A percentile compares a stretch with the other conserved stretches of the same genome.
phyloP scores from a whole-genome alignment of 306 rosid genomes.

The Ormosia semicastrata region DNA sequence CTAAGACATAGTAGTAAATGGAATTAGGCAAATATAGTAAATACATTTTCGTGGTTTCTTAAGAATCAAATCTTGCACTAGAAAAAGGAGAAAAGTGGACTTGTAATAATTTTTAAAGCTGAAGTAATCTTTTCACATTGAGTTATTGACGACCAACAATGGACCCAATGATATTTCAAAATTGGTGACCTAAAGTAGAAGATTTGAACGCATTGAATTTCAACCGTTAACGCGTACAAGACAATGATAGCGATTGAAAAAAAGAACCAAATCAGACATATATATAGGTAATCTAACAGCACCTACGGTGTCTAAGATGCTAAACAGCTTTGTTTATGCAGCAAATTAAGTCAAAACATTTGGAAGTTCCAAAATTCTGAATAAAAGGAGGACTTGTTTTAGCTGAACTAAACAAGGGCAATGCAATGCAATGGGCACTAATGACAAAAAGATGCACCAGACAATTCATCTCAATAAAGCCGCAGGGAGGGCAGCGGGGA shows the following conservation, averaged over 20 bases:
- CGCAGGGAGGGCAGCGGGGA: no score
- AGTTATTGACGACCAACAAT: not conserved
- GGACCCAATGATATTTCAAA: not conserved
- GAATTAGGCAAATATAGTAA: no score
- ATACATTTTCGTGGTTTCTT: not conserved
- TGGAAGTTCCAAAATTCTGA: constrained; percentile 17
- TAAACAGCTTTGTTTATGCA: constrained; percentile 15
- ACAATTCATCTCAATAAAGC: constrained; percentile 10
- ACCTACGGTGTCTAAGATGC: constrained; percentile 22
- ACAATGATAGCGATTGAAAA: not conserved
- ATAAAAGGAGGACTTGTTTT: not conserved
- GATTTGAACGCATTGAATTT: not conserved
- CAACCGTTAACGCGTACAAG: constrained; percentile 1
- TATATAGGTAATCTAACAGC: not conserved
- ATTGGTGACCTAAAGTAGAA: constrained; percentile 11
- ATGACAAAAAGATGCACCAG: constrained; percentile 14
- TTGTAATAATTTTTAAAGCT: not conserved
- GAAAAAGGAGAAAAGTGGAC: not conserved
- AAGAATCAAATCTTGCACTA: not conserved
- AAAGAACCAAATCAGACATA: constrained; percentile 6
- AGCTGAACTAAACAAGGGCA: not conserved
- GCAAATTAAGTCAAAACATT: not conserved
- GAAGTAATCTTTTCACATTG: not conserved
- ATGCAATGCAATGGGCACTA: not conserved
- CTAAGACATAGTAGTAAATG: no score